A percentile compares a stretch with the other conserved stretches of the same genome.
These are phyloP conservation scores for Stereocaulon alpinum DNA, from an alignment of 495 filamentous ascomycete genomes.

Conservation along the genomic window DNA sequence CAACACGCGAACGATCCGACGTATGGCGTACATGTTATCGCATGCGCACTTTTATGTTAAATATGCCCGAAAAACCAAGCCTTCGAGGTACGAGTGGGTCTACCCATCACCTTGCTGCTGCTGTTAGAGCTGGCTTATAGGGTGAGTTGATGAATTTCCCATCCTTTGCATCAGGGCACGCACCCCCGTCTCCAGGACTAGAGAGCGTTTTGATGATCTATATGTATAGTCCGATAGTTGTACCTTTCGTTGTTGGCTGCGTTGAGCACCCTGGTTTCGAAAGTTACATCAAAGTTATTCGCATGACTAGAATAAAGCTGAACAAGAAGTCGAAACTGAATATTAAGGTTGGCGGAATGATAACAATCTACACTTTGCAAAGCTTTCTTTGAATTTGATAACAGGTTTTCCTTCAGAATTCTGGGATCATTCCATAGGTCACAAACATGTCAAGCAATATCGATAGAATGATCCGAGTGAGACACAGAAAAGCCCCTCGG, in stretches of 20 bases:
- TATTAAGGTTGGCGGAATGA: background rate
- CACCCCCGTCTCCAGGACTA: background rate
- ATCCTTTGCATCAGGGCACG: background rate
- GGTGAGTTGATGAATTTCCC: background rate
- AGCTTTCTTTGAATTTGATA: background rate
- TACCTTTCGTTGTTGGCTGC: slow-evolving; percentile 4
- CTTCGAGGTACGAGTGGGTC: background rate
- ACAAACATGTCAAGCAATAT: background rate
- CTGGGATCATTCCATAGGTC: background rate
- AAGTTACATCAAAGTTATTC: background rate
- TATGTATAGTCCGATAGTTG: background rate
- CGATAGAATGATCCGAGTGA: no score
- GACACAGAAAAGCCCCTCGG: background rate
- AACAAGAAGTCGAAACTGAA: background rate
- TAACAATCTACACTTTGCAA: background rate
- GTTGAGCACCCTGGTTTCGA: background rate
- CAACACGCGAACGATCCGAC: slow-evolving; percentile 5
- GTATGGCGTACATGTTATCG: slow-evolving; percentile 9
- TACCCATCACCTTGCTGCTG: background rate
- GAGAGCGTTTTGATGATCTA: slow-evolving; percentile 7
- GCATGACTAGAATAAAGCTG: background rate
- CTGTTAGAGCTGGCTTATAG: background rate
- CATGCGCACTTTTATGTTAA: background rate
- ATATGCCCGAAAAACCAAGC: background rate
- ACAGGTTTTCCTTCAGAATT: background rate